phyloP scores from a whole-genome alignment of 345 rosid genomes.

The Mangifera indica region DNA sequence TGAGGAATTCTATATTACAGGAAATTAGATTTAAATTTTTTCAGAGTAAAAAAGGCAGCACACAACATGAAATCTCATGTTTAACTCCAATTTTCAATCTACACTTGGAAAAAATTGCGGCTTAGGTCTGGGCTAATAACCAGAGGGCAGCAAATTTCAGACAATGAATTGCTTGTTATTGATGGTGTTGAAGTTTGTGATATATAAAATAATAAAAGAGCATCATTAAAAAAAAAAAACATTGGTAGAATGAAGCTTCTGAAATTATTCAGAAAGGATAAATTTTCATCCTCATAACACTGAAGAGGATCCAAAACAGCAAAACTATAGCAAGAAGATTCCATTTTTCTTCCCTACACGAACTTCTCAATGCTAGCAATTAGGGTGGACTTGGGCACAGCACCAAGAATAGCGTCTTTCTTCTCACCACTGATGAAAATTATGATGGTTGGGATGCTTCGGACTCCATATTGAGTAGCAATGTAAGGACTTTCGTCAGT shows the following conservation, averaged over 20 bases:
- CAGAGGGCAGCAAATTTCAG: neutral
- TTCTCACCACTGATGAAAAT: conserved; percentile 55
- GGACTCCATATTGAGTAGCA: conserved; percentile 47
- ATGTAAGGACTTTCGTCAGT: conserved; percentile 54
- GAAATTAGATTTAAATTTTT: too few species aligned
- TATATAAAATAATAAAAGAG: neutral
- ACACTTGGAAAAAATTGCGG: neutral
- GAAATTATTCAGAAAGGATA: neutral
- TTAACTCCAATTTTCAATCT: too few species aligned
- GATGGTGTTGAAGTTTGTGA: neutral
- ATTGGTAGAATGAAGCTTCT: neutral
- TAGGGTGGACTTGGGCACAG: conserved; percentile 48
- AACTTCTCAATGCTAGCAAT: conserved; percentile 46
- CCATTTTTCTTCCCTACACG: conserved; percentile 24
- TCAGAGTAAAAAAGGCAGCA: too few species aligned
- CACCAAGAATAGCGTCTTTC: conserved; percentile 53
- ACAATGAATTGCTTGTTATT: neutral
- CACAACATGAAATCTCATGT: too few species aligned
- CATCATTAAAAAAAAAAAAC: neutral
- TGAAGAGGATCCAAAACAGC: neutral
- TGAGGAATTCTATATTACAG: neutral
- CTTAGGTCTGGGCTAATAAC: too few species aligned
- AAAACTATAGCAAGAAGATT: neutral
- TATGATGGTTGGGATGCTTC: conserved; percentile 62
- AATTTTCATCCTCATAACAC: neutral